Base-by-base conservation (phyloP, 176 grass and related monocot genomes). In the Areca catechu region DNA sequence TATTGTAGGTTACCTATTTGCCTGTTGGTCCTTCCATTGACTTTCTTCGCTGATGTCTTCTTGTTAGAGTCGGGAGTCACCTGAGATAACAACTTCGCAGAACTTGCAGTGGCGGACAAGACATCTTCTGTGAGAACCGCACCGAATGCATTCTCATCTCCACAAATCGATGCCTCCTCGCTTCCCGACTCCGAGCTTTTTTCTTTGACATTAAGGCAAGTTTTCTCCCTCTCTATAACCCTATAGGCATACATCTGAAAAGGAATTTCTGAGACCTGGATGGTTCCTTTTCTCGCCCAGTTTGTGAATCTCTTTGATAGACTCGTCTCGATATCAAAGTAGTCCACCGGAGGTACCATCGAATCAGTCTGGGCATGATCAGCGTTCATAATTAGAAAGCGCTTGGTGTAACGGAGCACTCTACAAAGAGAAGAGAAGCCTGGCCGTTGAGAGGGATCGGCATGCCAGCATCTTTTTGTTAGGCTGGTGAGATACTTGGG, bases 161-260 rank as follows among this genome's bases (percentile, higher is more conserved):
- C 75, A 74, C 73, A 72, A 37, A 80, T 51, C 16, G 86, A 91
- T 37, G 53, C 62, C 19, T 61, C 80, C 4, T 91, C 83, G 53
- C 83, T 91, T 24, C 86, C 86, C 0, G 86, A 80, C 7, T 88
- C 83, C 5, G 78, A 77, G 34, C 61, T 59, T 75, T 16, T 85
- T 23, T 97, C 81, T 69, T 24, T 88, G 34, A 55, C 52, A 20
- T 63, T 61, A 51, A 22, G 30, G 27, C 47, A 20, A 24, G 27
- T 72, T 65, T 67, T 91, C 69, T 88, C 83, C 70, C 80, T 91
- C 73, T 97, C 93, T 53, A 91, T 17, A 12, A 84, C 66, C 65
- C 68, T 77, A 65, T 88, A 91, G 15, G 83, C 80, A 56, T 80
- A 97, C 93, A 97, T 91, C 72, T 97, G 83, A 74, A 91, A 97